phyloP scores from a whole-genome alignment of 148 eudicot species.

The Pouteria glomerata region DNA sequence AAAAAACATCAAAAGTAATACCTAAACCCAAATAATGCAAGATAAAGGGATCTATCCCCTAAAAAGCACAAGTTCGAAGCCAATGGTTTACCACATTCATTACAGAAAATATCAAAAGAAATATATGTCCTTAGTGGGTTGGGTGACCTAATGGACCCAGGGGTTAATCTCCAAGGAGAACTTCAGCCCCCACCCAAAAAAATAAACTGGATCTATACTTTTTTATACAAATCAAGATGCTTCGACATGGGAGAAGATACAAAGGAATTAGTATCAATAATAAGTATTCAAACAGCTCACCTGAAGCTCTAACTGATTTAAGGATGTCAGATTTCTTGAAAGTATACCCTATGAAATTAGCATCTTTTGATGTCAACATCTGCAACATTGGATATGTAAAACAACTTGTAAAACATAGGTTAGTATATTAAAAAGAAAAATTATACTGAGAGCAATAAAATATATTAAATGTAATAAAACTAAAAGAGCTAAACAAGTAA shows the following conservation, averaged over 20 bases:
- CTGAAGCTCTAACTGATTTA: constrained; percentile 49
- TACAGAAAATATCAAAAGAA: not conserved
- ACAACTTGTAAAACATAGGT: not conserved
- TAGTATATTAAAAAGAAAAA: not conserved
- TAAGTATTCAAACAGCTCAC: constrained; percentile 22
- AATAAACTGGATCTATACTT: too few species aligned
- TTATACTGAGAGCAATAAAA: not conserved
- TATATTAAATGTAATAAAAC: not conserved
- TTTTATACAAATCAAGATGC: not conserved
- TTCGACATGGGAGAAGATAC: not conserved
- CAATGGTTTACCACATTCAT: not conserved
- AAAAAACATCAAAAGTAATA: not conserved
- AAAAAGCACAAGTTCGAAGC: not conserved
- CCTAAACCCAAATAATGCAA: not conserved
- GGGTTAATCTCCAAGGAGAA: not conserved
- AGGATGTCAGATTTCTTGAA: constrained; percentile 63
- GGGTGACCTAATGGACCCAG: not conserved
- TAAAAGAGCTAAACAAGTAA: not conserved
- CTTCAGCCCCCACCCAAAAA: too few species aligned
- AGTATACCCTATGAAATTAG: constrained; percentile 72
- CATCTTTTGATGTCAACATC: constrained; percentile 77
- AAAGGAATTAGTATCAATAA: not conserved
- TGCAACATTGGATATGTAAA: constrained; percentile 22
- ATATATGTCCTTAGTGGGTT: not conserved
- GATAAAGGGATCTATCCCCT: not conserved